Conservation (phyloP, 306 rosid genomes). For the Citrullus mucosospermus region DNA sequence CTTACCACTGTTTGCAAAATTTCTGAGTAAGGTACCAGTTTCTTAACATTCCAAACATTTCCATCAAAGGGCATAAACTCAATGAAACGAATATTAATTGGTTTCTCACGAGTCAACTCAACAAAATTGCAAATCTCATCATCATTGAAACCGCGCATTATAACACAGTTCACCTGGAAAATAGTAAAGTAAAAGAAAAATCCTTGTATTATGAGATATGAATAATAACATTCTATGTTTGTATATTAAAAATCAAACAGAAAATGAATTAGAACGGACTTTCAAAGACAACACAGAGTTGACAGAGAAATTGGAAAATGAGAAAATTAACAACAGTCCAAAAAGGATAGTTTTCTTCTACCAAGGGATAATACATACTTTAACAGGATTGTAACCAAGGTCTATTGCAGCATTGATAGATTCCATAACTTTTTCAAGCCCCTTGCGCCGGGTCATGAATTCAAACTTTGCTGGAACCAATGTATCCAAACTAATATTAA, state of each 20-base stretch:
- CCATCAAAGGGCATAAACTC: conserved; percentile 99
- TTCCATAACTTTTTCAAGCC: conserved; percentile 68
- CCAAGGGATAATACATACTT: conserved; percentile 31
- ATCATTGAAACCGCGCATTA: conserved; percentile 91
- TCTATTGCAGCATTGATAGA: conserved; percentile 63
- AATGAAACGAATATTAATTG: conserved; percentile 77
- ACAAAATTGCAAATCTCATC: conserved; percentile 82
- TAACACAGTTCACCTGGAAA: conserved; percentile 80
- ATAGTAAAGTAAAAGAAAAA: conserved; percentile 9
- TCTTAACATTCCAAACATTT: conserved; percentile 96
- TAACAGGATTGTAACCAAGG: conserved; percentile 81
- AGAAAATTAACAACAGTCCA: not conserved
- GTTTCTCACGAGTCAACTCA: conserved; percentile 67
- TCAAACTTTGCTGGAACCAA: conserved; percentile 84
- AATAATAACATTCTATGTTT: not conserved
- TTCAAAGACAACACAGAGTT: not conserved
- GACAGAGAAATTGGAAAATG: conserved; percentile 7
- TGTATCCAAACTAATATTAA: conserved; percentile 84
- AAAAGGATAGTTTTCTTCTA: not conserved
- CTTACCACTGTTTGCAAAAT: conserved; percentile 95
- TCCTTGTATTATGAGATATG: not conserved
- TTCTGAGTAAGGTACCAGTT: conserved; percentile 78
- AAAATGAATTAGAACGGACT: not conserved
- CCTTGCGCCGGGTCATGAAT: conserved; percentile 83
- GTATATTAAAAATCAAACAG: not conserved